Base-by-base conservation (phyloP, 139 green algal genomes). In the Picochlorum sp. region DNA sequence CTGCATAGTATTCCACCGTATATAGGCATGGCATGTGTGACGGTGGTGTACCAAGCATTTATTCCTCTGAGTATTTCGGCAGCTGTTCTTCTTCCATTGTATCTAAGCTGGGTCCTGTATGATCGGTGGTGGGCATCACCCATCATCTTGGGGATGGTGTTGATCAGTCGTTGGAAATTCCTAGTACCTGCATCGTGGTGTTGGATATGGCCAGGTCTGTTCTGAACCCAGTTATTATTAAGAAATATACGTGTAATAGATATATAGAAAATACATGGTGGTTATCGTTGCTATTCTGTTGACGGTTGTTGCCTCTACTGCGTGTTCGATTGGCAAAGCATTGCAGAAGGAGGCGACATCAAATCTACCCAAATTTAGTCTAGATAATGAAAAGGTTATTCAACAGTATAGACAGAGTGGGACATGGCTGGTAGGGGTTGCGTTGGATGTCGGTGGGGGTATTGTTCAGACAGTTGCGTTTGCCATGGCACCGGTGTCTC, bases 321-420 rank as follows among this genome's bases (percentile, higher is more conserved):
- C 81, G 56, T 94, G 91, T 71, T 92, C 89, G 59, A 80, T 96
- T 15, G 90, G 87, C 46, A 94, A 94, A 47, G 86, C 83, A 9
- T 66, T 94, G 50, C 88, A 95, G 57, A 95, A 95, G 75, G 77
- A 92, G 56, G 88, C 84, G 2, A 91, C 88, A 0, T 64, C 72
- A 1, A 62, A 63, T 44, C 69, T 95, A 44, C 88, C 88, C 0
- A 62, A 74, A 20, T 75, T 92, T 37, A 77, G 47, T 10, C 49
- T 84, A 8, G 74, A 87, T 2, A 26, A 21, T 20, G 50, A 58
- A 3, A 81, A 86, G 37, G 81, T 90, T 10, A 18, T 92, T 15
- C 30, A 41, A 9, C 69, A 84, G 45, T 95, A 91, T 67, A 20
- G 85, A 10, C 16, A 64, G 7, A 77, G 45, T 32, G 64, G 62